Percentiles rank a stretch among this genome's conserved stretches.
Conservation (phyloP, 1,139 yeast species). For the Suhomyces chickasaworum region DNA sequence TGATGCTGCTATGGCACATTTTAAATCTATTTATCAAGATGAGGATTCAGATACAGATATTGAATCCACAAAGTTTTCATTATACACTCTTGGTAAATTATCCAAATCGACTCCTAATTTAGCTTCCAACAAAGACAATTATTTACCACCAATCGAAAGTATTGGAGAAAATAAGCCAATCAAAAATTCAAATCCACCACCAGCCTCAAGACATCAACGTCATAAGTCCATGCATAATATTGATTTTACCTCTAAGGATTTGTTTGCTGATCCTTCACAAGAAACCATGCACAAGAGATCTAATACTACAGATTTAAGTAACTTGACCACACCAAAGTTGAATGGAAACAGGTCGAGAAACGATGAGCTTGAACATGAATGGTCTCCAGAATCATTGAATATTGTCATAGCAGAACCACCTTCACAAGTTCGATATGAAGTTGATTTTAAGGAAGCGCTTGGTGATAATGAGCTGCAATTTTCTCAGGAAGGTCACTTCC, state of each 20-base stretch:
- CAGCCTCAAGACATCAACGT: constrained; percentile 32
- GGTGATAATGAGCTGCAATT: constrained; percentile 20
- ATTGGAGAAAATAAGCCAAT: background rate
- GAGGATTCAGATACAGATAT: constrained; percentile 36
- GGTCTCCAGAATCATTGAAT: constrained; percentile 12
- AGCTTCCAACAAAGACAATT: constrained; percentile 3
- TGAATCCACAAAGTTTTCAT: constrained; percentile 22
- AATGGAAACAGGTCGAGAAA: background rate
- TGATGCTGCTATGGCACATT: constrained; percentile 30
- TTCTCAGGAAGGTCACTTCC: constrained; percentile 11
- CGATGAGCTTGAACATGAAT: background rate
- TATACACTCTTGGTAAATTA: constrained; percentile 18
- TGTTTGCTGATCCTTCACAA: background rate
- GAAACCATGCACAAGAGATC: constrained; percentile 4
- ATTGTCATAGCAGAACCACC: constrained; percentile 46
- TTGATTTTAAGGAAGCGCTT: constrained; percentile 44
- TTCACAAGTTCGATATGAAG: constrained; percentile 36
- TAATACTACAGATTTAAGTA: constrained; percentile 11
- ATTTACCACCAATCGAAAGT: constrained; percentile 17
- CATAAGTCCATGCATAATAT: constrained; percentile 44
- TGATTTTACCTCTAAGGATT: constrained; percentile 25
- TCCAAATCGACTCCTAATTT: constrained; percentile 29
- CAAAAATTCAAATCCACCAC: background rate
- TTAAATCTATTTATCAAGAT: constrained; percentile 27
- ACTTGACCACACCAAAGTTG: constrained; percentile 6